Percentiles rank a stretch among this genome's conserved stretches.
Conservation (phyloP, 176 grass and related monocot species). For the Phragmites australis region DNA sequence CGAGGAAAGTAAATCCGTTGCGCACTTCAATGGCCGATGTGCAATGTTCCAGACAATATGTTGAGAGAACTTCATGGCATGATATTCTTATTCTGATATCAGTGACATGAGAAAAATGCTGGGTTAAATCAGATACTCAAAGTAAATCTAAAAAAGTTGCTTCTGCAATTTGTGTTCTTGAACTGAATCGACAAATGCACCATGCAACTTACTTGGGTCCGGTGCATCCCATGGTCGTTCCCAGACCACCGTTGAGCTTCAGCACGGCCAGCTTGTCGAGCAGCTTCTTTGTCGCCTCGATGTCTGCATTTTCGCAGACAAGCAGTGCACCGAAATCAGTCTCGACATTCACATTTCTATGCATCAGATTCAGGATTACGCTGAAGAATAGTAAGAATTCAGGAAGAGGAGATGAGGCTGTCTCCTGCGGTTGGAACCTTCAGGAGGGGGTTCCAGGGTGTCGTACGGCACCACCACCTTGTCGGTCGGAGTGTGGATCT, state of each 20-base stretch:
- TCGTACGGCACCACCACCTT: conserved; percentile 91
- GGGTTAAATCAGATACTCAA: not conserved
- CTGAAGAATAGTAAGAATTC: not conserved
- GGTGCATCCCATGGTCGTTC: conserved; percentile 91
- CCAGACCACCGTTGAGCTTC: conserved; percentile 92
- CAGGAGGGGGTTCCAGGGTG: conserved; percentile 51
- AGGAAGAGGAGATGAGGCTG: not conserved
- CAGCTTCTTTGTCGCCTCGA: conserved; percentile 69
- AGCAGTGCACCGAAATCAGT: not conserved
- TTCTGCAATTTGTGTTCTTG: not conserved
- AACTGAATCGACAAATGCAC: not conserved
- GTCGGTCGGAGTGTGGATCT: conserved; percentile 91
- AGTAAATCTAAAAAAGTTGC: not conserved
- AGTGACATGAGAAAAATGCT: not conserved
- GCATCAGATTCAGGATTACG: not conserved
- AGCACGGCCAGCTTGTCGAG: conserved; percentile 92
- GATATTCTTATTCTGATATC: not conserved
- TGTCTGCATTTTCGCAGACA: conserved; percentile 38
- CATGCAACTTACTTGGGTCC: conserved; percentile 72
- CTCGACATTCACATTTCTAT: not conserved
- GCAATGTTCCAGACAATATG: not conserved
- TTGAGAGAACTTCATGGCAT: not conserved
- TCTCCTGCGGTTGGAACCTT: conserved; percentile 36
- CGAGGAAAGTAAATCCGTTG: conserved; percentile 87
- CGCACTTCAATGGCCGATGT: conserved; percentile 97